Percentiles rank a stretch among this genome's conserved stretches.
Conservation (phyloP, 257 asterid species). For the Anisodus tanguticus region DNA sequence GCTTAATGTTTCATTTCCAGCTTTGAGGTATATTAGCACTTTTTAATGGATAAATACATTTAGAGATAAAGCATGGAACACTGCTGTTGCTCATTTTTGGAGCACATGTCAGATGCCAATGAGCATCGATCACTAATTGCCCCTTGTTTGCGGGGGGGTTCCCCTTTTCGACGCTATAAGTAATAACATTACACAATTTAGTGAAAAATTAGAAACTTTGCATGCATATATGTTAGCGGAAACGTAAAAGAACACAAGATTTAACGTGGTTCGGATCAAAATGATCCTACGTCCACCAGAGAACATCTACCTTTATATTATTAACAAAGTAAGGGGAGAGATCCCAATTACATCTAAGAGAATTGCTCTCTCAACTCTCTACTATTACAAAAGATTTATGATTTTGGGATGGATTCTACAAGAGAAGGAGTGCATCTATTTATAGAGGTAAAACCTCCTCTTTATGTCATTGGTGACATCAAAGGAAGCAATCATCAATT, state of each 20-base stretch:
- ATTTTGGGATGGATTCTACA: no score
- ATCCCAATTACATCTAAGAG: no score
- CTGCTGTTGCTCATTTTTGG: not conserved
- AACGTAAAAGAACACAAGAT: no score
- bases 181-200: not conserved
- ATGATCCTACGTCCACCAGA: not conserved
- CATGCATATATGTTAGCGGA: no score
- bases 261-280: not conserved
- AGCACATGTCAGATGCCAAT: not conserved
- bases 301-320: no score
- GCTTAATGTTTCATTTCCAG: conserved; percentile 2
- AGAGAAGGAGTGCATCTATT: no score
- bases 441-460: no score
- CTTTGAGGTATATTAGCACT: conserved; percentile 1
- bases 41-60: not conserved
- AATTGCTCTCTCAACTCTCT: no score
- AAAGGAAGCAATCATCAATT: no score
- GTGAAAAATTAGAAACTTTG: not conserved
- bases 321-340: no score
- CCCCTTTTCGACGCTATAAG: not conserved
- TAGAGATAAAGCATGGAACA: not conserved
- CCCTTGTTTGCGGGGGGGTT: not conserved
- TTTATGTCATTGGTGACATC: no score
- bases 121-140: not conserved
- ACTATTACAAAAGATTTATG: no score